Conservation (phyloP, 1,139 yeast genomes). For the Debaryomycetaceae sp. region DNA sequence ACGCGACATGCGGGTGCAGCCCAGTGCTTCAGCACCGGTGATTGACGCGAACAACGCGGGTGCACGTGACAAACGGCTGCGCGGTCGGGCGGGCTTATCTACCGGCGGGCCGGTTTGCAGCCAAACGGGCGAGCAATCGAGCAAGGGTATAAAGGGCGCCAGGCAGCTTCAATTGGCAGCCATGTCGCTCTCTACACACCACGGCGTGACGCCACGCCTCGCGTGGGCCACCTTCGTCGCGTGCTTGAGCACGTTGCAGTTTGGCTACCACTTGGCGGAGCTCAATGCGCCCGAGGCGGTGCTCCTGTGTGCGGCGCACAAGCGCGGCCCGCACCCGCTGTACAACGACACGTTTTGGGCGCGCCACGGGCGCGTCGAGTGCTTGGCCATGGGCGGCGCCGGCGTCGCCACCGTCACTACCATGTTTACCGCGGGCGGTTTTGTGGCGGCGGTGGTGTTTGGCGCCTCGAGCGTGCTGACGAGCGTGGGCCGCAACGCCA, state of each 20-base stretch:
- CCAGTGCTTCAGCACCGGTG: too few relatives aligned
- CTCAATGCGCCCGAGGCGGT: slow-evolving; percentile 76
- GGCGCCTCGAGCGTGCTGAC: slow-evolving; percentile 25
- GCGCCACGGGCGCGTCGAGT: slow-evolving; percentile 20
- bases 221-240: slow-evolving; percentile 43
- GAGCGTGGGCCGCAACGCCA: slow-evolving; percentile 22
- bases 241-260: slow-evolving; percentile 75
- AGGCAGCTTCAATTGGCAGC: too few relatives aligned
- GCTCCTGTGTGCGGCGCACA: slow-evolving; percentile 40
- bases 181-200: slow-evolving; percentile 16
- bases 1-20: too few relatives aligned
- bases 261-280: slow-evolving; percentile 88
- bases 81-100: too few relatives aligned
- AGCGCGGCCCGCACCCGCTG: slow-evolving; percentile 18
- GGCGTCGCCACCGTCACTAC: slow-evolving; percentile 29
- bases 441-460: slow-evolving; percentile 27
- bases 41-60: too few relatives aligned
- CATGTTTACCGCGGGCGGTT: slow-evolving; percentile 36
- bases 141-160: too few relatives aligned
- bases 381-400: slow-evolving; percentile 24
- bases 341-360: slow-evolving; percentile 28
- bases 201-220: slow-evolving; percentile 23
- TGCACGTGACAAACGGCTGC: too few relatives aligned
- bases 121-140: too few relatives aligned
- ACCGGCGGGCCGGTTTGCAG: too few relatives aligned